Evolutionary conservation across 2,329 filamentous ascomycete genomes (phyloP).

Genomic region (Geosmithia flava): DNA sequence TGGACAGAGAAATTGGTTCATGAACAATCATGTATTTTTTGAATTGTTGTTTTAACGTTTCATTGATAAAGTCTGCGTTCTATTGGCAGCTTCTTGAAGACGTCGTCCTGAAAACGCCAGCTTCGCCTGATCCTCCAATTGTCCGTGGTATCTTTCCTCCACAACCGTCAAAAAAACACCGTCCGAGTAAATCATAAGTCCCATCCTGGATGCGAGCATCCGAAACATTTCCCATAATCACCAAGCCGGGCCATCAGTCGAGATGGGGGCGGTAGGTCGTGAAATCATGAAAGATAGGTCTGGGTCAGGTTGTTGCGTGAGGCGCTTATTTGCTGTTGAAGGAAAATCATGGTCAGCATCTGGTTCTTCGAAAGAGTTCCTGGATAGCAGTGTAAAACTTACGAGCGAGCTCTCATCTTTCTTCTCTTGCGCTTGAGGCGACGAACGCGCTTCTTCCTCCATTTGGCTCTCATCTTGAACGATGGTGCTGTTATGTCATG

Average conservation of each 20-base stretch:
- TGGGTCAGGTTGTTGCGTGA: conserved; percentile 45
- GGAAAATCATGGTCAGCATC: conserved; percentile 16
- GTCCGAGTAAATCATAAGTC: neutral
- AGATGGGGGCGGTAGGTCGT: conserved; percentile 12
- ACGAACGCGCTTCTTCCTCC: conserved; percentile 99
- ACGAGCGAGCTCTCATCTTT: conserved; percentile 99
- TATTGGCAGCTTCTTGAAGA: conserved; percentile 14
- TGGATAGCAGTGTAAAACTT: conserved; percentile 29
- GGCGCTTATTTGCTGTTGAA: conserved; percentile 52
- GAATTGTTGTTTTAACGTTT: conserved; percentile 1
- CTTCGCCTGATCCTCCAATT: conserved; percentile 18
- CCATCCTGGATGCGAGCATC: neutral
- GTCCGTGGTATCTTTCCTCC: conserved; percentile 16
- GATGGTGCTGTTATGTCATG: conserved; percentile 9
- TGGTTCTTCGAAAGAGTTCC: neutral
- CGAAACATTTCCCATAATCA: neutral
- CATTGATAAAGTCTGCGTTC: conserved; percentile 10
- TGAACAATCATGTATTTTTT: conserved; percentile 10
- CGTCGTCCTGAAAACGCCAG: conserved; percentile 14
- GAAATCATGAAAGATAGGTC: conserved; percentile 28
- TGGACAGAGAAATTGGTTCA: conserved; percentile 7
- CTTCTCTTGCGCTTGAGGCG: conserved; percentile 99
- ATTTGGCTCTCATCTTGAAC: conserved; percentile 84
- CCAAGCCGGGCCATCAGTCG: neutral
- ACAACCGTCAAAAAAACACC: conserved; percentile 10